A percentile compares a stretch with the other conserved stretches of the same genome.
Evolutionary conservation across 2,329 filamentous ascomycete species (phyloP).

Genomic region (Geosmithia morbida): DNA sequence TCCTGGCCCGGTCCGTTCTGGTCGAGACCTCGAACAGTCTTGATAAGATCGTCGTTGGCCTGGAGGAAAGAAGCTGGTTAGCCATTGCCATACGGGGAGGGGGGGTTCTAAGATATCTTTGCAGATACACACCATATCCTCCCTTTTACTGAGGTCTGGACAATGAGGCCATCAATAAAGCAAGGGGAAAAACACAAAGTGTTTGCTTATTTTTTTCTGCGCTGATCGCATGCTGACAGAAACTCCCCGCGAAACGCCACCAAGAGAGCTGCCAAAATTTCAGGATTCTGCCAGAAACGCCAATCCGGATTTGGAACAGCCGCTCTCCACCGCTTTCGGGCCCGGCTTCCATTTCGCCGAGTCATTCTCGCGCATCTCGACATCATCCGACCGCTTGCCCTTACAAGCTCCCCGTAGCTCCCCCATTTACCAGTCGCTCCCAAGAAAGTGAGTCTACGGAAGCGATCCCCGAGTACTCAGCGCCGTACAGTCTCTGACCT

Average conservation of each 20-base stretch:
- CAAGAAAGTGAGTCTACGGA: background rate
- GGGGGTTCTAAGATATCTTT: background rate
- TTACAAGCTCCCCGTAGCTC: constrained; percentile 16
- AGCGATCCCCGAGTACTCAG: background rate
- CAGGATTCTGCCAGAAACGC: constrained; percentile 27
- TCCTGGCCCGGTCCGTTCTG: constrained; percentile 28
- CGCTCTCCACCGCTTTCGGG: constrained; percentile 27
- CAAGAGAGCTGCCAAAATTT: constrained; percentile 20
- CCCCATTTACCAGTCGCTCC: background rate
- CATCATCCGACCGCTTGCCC: constrained; percentile 13
- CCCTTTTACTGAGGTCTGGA: background rate
- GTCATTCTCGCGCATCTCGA: constrained; percentile 19
- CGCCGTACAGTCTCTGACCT: background rate
- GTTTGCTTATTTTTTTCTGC: background rate
- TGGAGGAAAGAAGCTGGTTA: constrained; percentile 4
- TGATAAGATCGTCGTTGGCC: constrained; percentile 27
- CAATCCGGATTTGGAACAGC: constrained; percentile 9
- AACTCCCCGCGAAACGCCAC: constrained; percentile 4
- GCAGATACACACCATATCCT: background rate
- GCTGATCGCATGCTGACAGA: background rate
- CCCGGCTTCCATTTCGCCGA: constrained; percentile 18
- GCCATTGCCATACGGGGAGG: background rate
- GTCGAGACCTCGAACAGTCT: constrained; percentile 39
- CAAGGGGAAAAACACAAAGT: background rate
- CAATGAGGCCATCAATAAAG: background rate